These are phyloP conservation scores for Phytophthora palmivora DNA, from an alignment of 352 stramenopile species.

Conservation along the genomic window DNA sequence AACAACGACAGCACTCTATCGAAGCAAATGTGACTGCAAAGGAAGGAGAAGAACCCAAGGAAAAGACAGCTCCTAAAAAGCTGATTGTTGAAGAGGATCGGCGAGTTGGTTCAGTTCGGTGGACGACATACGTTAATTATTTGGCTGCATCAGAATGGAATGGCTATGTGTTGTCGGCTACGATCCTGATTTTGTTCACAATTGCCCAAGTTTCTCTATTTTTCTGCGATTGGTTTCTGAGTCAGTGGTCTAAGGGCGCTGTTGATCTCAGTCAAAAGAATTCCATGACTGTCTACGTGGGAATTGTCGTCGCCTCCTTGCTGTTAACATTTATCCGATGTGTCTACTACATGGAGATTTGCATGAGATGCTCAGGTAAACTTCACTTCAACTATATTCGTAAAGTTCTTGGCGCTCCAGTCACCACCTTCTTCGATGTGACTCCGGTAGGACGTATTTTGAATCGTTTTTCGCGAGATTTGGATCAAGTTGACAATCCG, in stretches of 20 bases:
- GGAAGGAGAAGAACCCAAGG: not conserved
- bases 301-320: constrained; percentile 38
- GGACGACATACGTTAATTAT: constrained; percentile 59
- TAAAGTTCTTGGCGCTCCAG: constrained; percentile 57
- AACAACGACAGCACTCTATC: not conserved
- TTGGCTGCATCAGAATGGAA: constrained; percentile 56
- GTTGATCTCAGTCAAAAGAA: constrained; percentile 43
- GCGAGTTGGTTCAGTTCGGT: constrained; percentile 42
- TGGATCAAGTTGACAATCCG: constrained; percentile 67
- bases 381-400: constrained; percentile 53
- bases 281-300: constrained; percentile 47
- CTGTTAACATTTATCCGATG: constrained; percentile 51
- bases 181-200: constrained; percentile 45
- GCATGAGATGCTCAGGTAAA: constrained; percentile 50
- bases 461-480: constrained; percentile 69
- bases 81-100: constrained; percentile 53
- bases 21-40: not conserved
- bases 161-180: constrained; percentile 33
- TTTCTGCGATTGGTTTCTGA: constrained; percentile 63
- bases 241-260: constrained; percentile 48
- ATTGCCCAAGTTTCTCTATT: constrained; percentile 54
- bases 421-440: constrained; percentile 75
- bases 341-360: constrained; percentile 59
- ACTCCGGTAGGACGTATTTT: constrained; percentile 70
- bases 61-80: constrained; percentile 29